phyloP scores from a whole-genome alignment of 108 stramenopile genomes.

The Pseudonitzschia delicatissima region DNA sequence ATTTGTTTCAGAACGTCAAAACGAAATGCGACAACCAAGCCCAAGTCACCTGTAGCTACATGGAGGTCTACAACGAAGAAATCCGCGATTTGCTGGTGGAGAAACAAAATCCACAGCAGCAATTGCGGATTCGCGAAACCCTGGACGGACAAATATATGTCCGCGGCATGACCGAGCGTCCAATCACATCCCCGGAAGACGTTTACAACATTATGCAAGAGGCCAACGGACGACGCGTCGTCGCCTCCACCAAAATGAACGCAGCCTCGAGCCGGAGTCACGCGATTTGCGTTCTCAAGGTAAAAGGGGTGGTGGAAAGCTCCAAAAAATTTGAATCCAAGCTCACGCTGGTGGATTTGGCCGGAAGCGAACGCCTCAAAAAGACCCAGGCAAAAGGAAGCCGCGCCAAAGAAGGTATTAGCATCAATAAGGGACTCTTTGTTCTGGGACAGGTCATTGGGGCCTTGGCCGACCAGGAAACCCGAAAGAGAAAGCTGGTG shows the following conservation, averaged over 20 bases:
- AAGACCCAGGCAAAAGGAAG: slow-evolving; percentile 97
- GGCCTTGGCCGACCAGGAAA: slow-evolving; percentile 75
- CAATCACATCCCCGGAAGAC: slow-evolving; percentile 48
- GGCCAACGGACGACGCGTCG: slow-evolving; percentile 60
- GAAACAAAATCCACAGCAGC: slow-evolving; percentile 23
- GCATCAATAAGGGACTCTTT: slow-evolving; percentile 87
- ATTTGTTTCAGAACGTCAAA: slow-evolving; percentile 82
- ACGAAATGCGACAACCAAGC: slow-evolving; percentile 76
- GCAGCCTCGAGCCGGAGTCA: slow-evolving; percentile 81
- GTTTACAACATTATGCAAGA: slow-evolving; percentile 54
- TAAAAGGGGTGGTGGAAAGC: slow-evolving; percentile 38
- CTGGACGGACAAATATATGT: slow-evolving; percentile 66
- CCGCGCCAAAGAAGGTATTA: slow-evolving; percentile 88
- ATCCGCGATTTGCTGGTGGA: slow-evolving; percentile 70
- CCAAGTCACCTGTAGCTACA: slow-evolving; percentile 90
- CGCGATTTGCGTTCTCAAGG: slow-evolving; percentile 89
- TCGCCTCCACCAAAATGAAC: slow-evolving; percentile 90
- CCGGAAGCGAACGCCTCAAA: slow-evolving; percentile 92
- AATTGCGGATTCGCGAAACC: slow-evolving; percentile 38
- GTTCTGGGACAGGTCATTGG: slow-evolving; percentile 89
- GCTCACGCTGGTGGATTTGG: slow-evolving; percentile 97
- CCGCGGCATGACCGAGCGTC: slow-evolving; percentile 47
- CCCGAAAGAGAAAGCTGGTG: not conserved
- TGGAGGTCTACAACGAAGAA: slow-evolving; percentile 99
- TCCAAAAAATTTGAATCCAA: slow-evolving; percentile 70